Percentiles rank a stretch among this genome's conserved stretches.
Evolutionary conservation across 345 rosid species (phyloP).

Genomic region (Brassica cretica): DNA sequence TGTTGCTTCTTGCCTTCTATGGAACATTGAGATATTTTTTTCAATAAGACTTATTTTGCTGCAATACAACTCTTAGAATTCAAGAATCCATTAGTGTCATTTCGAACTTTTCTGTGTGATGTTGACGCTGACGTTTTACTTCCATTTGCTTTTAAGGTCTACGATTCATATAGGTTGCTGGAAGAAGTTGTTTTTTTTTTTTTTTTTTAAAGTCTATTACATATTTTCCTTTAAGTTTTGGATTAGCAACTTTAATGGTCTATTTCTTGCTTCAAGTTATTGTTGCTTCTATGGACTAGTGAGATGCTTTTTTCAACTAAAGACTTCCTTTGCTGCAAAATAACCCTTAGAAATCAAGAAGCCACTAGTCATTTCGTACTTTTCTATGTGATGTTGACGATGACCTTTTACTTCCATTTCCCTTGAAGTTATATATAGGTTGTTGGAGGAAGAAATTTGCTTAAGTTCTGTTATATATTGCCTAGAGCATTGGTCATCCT

Average conservation of each 20-base stretch:
- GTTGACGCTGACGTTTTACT: too few relatives aligned
- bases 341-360: slow-evolving; percentile 5
- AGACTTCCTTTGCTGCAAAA: neutral
- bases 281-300: neutral
- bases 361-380: slow-evolving; percentile 15
- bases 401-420: neutral
- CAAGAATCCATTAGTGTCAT: too few relatives aligned
- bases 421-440: neutral
- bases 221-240: neutral
- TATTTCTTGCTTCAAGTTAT: neutral
- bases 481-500: neutral
- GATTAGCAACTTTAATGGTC: slow-evolving; percentile 10
- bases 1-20: neutral
- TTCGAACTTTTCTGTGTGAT: too few relatives aligned
- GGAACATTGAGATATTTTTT: too few relatives aligned
- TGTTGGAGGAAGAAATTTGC: neutral
- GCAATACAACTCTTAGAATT: too few relatives aligned
- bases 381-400: neutral
- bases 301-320: neutral
- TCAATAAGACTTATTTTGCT: too few relatives aligned
- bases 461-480: neutral
- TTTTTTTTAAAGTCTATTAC: too few relatives aligned
- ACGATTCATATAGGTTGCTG: too few relatives aligned
- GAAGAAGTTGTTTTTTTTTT: too few relatives aligned
- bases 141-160: too few relatives aligned